Conservation (phyloP, 1,139 yeast genomes). For the Taphrina wiesneri region DNA sequence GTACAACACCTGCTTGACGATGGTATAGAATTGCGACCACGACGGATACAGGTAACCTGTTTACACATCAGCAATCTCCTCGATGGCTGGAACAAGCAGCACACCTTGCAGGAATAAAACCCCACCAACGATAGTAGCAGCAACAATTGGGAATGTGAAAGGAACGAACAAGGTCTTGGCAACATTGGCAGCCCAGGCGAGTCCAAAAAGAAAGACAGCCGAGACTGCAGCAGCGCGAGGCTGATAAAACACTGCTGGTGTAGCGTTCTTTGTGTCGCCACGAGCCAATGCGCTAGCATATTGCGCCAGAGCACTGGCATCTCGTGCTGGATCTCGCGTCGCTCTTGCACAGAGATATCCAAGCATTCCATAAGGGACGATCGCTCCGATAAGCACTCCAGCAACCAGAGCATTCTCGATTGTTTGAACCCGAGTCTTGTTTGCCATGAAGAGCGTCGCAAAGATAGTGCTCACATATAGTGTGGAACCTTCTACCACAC, state of each 20-base stretch:
- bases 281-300: constrained; percentile 1
- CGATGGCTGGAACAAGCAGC: background rate
- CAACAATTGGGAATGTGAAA: constrained; percentile 5
- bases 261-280: background rate
- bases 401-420: constrained; percentile 11
- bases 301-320: background rate
- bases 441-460: constrained; percentile 4
- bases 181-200: constrained; percentile 26
- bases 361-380: constrained; percentile 21
- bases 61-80: background rate
- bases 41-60: constrained; percentile 16
- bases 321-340: constrained; percentile 1
- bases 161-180: constrained; percentile 22
- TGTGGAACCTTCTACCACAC: constrained; percentile 6
- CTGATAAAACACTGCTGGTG: constrained; percentile 21
- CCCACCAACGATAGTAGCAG: constrained; percentile 15
- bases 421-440: constrained; percentile 14
- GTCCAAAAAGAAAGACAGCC: constrained; percentile 23
- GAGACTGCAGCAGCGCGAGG: constrained; percentile 25
- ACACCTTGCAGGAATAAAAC: constrained; percentile 13
- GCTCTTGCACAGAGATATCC: constrained; percentile 22
- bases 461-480: constrained; percentile 20
- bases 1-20: constrained; percentile 20
- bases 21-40: constrained; percentile 22
- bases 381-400: background rate